phyloP scores from a whole-genome alignment of 176 grass and related monocot genomes.

The Aegilops bicornis region DNA sequence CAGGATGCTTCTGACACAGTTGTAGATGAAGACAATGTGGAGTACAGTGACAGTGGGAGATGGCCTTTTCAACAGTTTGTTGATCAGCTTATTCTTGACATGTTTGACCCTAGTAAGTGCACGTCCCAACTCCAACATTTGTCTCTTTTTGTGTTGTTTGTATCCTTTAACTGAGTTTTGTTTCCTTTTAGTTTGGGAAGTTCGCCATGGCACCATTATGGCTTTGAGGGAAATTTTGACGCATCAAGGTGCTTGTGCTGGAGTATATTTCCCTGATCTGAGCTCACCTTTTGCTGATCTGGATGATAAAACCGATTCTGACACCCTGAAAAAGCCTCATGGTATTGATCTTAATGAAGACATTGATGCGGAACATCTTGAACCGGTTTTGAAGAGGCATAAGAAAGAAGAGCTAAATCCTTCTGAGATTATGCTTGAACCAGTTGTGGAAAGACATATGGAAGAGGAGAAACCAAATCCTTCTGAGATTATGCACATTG shows the following conservation, averaged over 20 bases:
- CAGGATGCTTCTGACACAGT: conserved; percentile 68
- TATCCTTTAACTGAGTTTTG: conserved; percentile 28
- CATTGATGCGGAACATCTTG: conserved; percentile 40
- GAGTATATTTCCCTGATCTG: conserved; percentile 83
- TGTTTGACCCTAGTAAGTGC: conserved; percentile 86
- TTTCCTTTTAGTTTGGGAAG: conserved; percentile 83
- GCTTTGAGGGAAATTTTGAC: conserved; percentile 98
- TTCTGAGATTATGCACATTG: conserved; percentile 18
- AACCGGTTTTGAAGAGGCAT: conserved; percentile 70
- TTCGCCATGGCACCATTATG: conserved; percentile 96
- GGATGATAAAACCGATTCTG: conserved; percentile 57
- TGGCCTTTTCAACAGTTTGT: conserved; percentile 96
- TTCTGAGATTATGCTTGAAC: conserved; percentile 42
- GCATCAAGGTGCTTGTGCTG: conserved; percentile 92
- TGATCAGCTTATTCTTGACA: conserved; percentile 98
- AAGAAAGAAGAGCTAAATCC: conserved; percentile 40
- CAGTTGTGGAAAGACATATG: conserved; percentile 62
- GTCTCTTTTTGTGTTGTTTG: conserved; percentile 19
- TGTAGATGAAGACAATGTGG: conserved; percentile 61
- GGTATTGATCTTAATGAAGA: conserved; percentile 87
- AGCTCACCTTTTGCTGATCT: conserved; percentile 48
- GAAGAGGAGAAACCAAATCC: conserved; percentile 24
- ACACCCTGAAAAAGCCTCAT: conserved; percentile 45
- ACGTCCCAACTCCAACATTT: neutral
- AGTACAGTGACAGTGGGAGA: conserved; percentile 73